Conservation (phyloP, 2,329 filamentous ascomycete species). For the Aspergillus amoenus region DNA sequence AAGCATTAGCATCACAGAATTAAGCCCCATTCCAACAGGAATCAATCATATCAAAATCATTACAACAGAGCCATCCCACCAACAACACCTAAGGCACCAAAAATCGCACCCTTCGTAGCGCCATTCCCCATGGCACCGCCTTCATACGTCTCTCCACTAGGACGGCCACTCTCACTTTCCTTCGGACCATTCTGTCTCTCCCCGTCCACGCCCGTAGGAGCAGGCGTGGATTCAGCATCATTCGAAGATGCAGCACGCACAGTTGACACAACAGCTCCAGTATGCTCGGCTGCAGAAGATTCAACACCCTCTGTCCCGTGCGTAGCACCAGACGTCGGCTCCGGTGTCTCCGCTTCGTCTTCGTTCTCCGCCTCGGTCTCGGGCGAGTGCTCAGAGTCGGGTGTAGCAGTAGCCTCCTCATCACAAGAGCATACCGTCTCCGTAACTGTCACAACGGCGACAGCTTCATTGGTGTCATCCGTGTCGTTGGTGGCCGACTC, state of each 20-base stretch:
- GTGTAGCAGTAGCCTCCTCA: neutral
- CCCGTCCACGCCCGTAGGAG: conserved; percentile 6
- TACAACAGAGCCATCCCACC: neutral
- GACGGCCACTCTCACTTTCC: neutral
- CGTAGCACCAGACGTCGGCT: neutral
- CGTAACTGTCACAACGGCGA: neutral
- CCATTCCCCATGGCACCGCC: neutral
- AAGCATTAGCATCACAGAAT: neutral
- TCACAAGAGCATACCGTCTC: neutral
- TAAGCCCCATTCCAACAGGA: neutral
- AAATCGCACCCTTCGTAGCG: neutral
- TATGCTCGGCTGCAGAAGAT: neutral
- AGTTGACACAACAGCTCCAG: neutral
- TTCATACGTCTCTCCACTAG: neutral
- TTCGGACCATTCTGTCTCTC: neutral
- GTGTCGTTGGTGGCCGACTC: neutral
- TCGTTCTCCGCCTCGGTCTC: neutral
- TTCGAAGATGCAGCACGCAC: neutral
- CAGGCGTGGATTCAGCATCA: neutral
- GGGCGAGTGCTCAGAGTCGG: neutral
- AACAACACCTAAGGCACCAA: conserved; percentile 1
- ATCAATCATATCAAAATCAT: neutral
- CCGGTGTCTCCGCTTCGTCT: neutral
- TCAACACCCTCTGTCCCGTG: neutral
- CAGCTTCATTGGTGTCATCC: neutral